Evolutionary conservation across 805 yeast genomes (phyloP).

Genomic region (Starmerella floricola): DNA sequence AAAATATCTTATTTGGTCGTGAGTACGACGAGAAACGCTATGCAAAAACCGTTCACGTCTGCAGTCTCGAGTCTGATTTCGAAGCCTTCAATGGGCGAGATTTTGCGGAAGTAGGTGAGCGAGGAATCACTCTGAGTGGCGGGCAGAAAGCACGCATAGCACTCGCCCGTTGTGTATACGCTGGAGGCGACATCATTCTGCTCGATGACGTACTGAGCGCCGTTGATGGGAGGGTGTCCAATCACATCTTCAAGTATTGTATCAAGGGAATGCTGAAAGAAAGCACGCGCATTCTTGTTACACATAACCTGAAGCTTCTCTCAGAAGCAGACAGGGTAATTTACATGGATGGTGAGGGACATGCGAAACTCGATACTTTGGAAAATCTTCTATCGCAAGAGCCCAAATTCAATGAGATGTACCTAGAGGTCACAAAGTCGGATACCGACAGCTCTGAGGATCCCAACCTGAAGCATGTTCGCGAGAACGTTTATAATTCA

Average conservation of each 20-base stretch:
- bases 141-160: conserved; percentile 84
- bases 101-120: conserved; percentile 62
- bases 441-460: conserved; percentile 2
- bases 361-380: conserved; percentile 48
- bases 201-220: conserved; percentile 80
- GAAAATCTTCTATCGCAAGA: conserved; percentile 35
- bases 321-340: conserved; percentile 58
- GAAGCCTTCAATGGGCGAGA: conserved; percentile 63
- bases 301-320: conserved; percentile 69
- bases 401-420: conserved; percentile 10
- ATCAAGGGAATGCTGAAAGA: conserved; percentile 43
- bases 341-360: conserved; percentile 49
- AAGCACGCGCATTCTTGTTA: conserved; percentile 64
- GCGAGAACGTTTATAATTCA: conserved; percentile 16
- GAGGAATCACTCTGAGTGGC: conserved; percentile 80
- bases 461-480: conserved; percentile 19
- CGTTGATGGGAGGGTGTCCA: conserved; percentile 78
- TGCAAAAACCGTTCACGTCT: conserved; percentile 43
- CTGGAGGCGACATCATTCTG: conserved; percentile 49
- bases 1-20: conserved; percentile 60
- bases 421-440: conserved; percentile 3
- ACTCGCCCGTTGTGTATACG: conserved; percentile 71
- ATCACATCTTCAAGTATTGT: conserved; percentile 60
- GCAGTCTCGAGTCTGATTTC: conserved; percentile 57
- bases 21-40: conserved; percentile 43